Evolutionary conservation across 1,139 yeast species (phyloP), one percentile per base, ranked within the genome.

Genomic region (Suhomyces wounanorum): DNA sequence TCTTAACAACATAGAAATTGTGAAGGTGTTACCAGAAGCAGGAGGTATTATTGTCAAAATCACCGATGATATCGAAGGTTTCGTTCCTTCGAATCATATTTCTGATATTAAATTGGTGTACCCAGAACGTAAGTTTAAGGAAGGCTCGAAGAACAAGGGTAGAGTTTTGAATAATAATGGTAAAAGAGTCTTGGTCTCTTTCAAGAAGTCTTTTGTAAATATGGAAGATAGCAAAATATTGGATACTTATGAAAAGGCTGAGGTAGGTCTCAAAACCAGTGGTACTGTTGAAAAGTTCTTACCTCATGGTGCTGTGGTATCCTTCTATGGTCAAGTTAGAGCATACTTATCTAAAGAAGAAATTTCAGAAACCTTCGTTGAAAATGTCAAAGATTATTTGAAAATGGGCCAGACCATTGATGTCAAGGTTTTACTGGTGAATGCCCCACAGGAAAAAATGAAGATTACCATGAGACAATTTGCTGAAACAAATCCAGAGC

Each of bases 81-180:
- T 80, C 57, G 98, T 89, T 31, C 88, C 91, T 18, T 76, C 84
- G 30, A 65, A 75, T 38, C 97, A 92, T 61, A 82, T 94, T 68
- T 86, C 96, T 58, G 99, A 94, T 67, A 80, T 88, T 53, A 87
- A 84, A 64, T 76, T 94, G 56, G 83, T 85, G 8, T 87, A 91
- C 64, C 99, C 99, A 6, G 98, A 94, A 69, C 83, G 94, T 73
- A 89, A 91, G 65, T 94, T 85, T 77, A 89, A 89, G 68, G 82
- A 83, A 46, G 98, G 97, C 9, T 74, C 86, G 45, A 87, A 85
- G 59, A 88, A 89, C 38, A 87, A 81, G 62, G 96, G 87, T 54
- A 83, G 97, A 69, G 82, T 81, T 9, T 68, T 80, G 57, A 72
- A 66, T 49, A 71, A 70, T 33, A 62, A 66, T 37, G 73, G 76